Percentiles rank a stretch among this genome's conserved stretches.
Evolutionary conservation across 2,329 filamentous ascomycete species (phyloP).

Genomic region (Aspergillus fructus): DNA sequence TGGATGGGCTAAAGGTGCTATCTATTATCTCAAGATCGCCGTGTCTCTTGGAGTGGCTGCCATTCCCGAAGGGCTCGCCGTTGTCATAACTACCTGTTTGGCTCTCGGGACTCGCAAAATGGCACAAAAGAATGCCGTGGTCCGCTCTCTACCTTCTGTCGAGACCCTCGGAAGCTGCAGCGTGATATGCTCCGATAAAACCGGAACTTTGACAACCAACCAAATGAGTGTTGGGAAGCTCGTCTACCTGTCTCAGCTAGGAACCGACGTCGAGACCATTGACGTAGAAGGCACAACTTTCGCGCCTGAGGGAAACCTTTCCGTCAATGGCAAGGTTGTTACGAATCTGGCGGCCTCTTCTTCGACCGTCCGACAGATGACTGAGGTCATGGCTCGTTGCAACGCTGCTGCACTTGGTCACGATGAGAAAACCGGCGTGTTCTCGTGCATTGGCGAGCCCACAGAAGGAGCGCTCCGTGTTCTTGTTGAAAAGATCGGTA

Average conservation of each 20-base stretch:
- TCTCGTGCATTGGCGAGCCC: slow-evolving; percentile 84
- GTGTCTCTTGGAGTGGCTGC: slow-evolving; percentile 97
- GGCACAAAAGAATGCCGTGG: slow-evolving; percentile 97
- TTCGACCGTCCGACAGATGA: slow-evolving; percentile 75
- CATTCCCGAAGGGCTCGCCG: slow-evolving; percentile 94
- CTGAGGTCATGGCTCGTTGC: slow-evolving; percentile 70
- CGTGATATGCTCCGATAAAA: slow-evolving; percentile 99
- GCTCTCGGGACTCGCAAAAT: slow-evolving; percentile 96
- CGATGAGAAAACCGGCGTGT: slow-evolving; percentile 71
- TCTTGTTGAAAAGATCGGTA: slow-evolving; percentile 91
- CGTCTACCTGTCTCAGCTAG: slow-evolving; percentile 74
- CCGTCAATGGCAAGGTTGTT: slow-evolving; percentile 65
- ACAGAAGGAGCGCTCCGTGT: slow-evolving; percentile 92
- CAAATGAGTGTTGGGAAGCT: slow-evolving; percentile 98
- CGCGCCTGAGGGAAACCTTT: slow-evolving; percentile 74
- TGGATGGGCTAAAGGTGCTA: slow-evolving; percentile 92
- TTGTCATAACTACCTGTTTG: slow-evolving; percentile 98
- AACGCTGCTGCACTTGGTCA: slow-evolving; percentile 85
- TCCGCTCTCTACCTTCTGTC: slow-evolving; percentile 91
- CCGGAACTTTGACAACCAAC: slow-evolving; percentile 95
- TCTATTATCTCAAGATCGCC: slow-evolving; percentile 99
- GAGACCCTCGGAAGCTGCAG: slow-evolving; percentile 98
- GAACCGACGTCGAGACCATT: slow-evolving; percentile 75
- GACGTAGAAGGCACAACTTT: slow-evolving; percentile 93
- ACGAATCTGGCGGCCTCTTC: slow-evolving; percentile 70